Conservation (phyloP, 106 monocot genomes). For the Dendrobium nobile region DNA sequence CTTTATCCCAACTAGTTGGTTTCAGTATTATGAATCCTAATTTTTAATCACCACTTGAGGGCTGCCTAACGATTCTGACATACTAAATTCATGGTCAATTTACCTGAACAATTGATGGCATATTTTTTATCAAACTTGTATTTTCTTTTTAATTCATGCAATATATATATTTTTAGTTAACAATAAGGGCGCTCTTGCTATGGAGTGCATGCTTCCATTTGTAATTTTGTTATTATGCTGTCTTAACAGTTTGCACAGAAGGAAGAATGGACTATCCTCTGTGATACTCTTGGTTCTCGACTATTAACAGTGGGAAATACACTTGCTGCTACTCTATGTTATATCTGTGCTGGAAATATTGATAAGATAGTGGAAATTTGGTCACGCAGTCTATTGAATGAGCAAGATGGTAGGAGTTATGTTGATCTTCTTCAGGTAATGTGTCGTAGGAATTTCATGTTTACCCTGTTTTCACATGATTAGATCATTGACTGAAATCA, state of each 20-base stretch:
- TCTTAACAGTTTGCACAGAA: slow-evolving; percentile 70
- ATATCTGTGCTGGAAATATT: slow-evolving; percentile 94
- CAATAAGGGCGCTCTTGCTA: neutral
- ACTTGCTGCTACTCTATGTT: slow-evolving; percentile 92
- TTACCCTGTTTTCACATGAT: neutral
- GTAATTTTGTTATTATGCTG: neutral
- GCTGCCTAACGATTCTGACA: neutral
- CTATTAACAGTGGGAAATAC: slow-evolving; percentile 58
- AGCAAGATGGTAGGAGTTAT: slow-evolving; percentile 55
- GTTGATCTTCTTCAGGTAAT: slow-evolving; percentile 92
- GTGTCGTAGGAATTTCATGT: neutral
- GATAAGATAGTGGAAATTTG: slow-evolving; percentile 97
- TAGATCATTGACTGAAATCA: slow-evolving; percentile 1
- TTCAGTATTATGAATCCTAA: neutral
- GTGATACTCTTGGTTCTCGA: slow-evolving; percentile 89
- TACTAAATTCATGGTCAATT: slow-evolving; percentile 1
- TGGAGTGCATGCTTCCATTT: neutral
- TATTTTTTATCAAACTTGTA: neutral
- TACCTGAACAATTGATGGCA: neutral
- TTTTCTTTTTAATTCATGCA: neutral
- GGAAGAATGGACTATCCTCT: slow-evolving; percentile 87
- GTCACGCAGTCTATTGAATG: slow-evolving; percentile 59
- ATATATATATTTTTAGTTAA: neutral
- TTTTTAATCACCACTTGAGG: neutral
- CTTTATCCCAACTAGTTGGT: no score